phyloP scores from a whole-genome alignment of 306 rosid genomes.

The Ormosia emarginata region DNA sequence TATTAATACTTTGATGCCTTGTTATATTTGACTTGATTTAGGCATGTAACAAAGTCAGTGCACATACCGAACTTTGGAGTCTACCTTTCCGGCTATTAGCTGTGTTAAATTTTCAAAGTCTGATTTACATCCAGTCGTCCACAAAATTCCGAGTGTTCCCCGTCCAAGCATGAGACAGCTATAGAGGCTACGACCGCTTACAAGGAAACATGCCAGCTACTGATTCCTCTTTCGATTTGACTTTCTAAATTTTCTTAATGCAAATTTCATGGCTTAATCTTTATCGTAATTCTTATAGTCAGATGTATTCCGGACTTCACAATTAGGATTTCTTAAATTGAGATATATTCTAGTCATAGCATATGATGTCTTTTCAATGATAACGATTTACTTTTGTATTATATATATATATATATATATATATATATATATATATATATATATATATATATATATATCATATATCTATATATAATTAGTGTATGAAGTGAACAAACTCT shows the following conservation, averaged over 20 bases:
- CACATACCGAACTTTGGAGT: background rate
- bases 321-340: background rate
- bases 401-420: too few species aligned
- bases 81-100: background rate
- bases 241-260: background rate
- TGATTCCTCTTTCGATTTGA: background rate
- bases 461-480: too few species aligned
- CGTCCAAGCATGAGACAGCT: background rate
- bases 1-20: background rate
- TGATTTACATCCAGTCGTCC: background rate
- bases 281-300: background rate
- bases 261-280: background rate
- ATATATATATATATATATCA: too few species aligned
- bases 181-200: background rate
- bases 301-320: background rate
- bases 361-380: too few species aligned
- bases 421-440: too few species aligned
- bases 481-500: too few species aligned
- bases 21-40: background rate
- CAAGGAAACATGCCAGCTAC: background rate
- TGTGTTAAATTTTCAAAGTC: background rate
- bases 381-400: too few species aligned
- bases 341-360: too few species aligned
- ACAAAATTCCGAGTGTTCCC: background rate
- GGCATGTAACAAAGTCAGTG: background rate